Evolutionary conservation across 768 basidiomycete genomes (phyloP).

Genomic region (Tylopilus plumbeoviolaceoides): DNA sequence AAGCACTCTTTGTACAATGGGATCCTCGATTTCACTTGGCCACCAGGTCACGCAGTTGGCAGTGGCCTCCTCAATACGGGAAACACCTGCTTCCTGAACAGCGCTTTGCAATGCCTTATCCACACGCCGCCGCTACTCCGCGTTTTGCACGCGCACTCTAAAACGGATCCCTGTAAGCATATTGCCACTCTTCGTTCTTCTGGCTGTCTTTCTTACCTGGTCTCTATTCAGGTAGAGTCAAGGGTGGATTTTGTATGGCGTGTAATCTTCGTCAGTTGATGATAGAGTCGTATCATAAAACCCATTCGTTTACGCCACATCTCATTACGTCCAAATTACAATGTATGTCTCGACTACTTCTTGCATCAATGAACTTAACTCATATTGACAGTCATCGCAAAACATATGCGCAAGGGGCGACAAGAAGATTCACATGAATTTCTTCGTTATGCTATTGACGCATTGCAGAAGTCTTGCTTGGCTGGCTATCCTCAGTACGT

Average conservation of each 20-base stretch:
- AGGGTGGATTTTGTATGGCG: conserved; percentile 68
- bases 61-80: conserved; percentile 78
- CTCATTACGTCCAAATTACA: conserved; percentile 65
- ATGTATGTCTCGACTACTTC: conserved; percentile 41
- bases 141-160: conserved; percentile 49
- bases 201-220: conserved; percentile 6
- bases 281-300: conserved; percentile 45
- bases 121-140: conserved; percentile 87
- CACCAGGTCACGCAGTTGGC: conserved; percentile 43
- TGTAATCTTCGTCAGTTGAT: conserved; percentile 64
- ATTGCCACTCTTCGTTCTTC: neutral
- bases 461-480: conserved; percentile 80
- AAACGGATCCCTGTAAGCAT: conserved; percentile 55
- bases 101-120: conserved; percentile 86
- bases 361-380: conserved; percentile 4
- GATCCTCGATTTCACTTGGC: conserved; percentile 64
- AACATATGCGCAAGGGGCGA: conserved; percentile 83
- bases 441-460: conserved; percentile 89
- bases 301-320: conserved; percentile 56
- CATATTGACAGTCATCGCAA: conserved; percentile 70
- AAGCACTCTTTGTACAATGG: conserved; percentile 46
- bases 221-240: conserved; percentile 36
- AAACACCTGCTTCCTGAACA: conserved; percentile 97
- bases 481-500: conserved; percentile 68
- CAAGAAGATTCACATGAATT: conserved; percentile 99